A percentile compares a stretch with the other conserved stretches of the same genome.
phyloP scores from a whole-genome alignment of 1,284 basidiomycete species.

The Entoloma clypeatum region DNA sequence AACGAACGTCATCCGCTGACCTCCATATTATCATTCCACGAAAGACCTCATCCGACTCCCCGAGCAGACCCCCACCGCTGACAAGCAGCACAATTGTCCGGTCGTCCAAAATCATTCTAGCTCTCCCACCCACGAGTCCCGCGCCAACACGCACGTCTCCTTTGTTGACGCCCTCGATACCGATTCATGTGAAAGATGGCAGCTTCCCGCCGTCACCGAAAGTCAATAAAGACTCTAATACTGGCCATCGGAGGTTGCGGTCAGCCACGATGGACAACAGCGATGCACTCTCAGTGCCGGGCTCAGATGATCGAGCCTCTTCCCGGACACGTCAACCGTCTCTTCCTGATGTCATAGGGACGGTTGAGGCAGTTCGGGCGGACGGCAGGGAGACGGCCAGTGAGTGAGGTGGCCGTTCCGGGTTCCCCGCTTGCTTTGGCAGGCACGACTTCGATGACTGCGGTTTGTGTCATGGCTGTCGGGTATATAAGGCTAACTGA shows the following conservation, averaged over 20 bases:
- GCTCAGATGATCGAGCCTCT: conserved; percentile 50
- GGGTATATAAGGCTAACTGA: conserved; percentile 1
- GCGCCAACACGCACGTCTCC: conserved; percentile 45
- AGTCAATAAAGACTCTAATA: no score
- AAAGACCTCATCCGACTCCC: conserved; percentile 17
- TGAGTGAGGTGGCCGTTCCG: conserved; percentile 29
- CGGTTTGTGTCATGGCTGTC: conserved; percentile 26
- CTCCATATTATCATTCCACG: no score
- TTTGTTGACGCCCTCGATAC: conserved; percentile 56
- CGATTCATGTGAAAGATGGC: conserved; percentile 35
- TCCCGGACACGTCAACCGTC: conserved; percentile 43
- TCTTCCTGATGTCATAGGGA: conserved; percentile 63
- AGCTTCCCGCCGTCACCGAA: conserved; percentile 31
- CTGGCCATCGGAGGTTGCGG: conserved; percentile 24
- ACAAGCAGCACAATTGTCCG: conserved; percentile 41
- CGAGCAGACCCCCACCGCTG: no score
- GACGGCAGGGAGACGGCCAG: conserved; percentile 48
- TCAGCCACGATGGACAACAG: conserved; percentile 23
- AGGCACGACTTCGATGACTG: conserved; percentile 24
- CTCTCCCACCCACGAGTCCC: conserved; percentile 49
- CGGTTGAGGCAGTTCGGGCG: conserved; percentile 75
- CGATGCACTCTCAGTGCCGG: conserved; percentile 19
- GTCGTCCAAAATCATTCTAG: conserved; percentile 62
- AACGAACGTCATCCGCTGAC: no score
- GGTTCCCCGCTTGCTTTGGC: conserved; percentile 19